Percentiles rank a stretch among this genome's conserved stretches.
These are phyloP conservation scores for Pinus taeda DNA, from an alignment of 75 land plant genomes.

Conservation along the genomic window DNA sequence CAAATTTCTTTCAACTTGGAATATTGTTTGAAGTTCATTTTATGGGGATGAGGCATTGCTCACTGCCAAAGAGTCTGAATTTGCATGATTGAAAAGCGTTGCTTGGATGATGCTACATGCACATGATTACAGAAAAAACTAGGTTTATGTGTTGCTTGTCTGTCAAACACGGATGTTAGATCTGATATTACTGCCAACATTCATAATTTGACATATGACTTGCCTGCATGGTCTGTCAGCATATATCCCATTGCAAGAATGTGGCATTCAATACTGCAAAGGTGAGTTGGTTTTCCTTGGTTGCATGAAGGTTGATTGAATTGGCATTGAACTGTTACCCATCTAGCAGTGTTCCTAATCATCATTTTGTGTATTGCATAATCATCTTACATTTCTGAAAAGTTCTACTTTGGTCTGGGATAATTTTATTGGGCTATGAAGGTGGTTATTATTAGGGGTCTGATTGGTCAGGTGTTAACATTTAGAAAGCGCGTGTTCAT, in stretches of 20 bases:
- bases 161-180: conserved; percentile 81
- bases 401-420: too few species aligned
- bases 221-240: conserved; percentile 99
- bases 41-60: neutral
- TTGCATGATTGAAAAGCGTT: neutral
- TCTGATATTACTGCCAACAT: conserved; percentile 55
- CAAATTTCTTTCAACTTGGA: neutral
- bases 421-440: too few species aligned
- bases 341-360: too few species aligned
- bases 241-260: conserved; percentile 84
- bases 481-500: too few species aligned
- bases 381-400: too few species aligned
- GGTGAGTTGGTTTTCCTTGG: too few species aligned
- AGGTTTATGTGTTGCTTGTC: conserved; percentile 77
- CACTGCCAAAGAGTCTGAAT: neutral
- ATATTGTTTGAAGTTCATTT: neutral
- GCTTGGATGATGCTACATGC: conserved; percentile 1
- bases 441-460: too few species aligned
- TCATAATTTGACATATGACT: conserved; percentile 39
- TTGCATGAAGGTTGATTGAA: too few species aligned
- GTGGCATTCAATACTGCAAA: too few species aligned
- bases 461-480: too few species aligned
- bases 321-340: too few species aligned
- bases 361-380: too few species aligned
- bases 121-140: conserved; percentile 1